A percentile compares a stretch with the other conserved stretches of the same genome.
Conservation (phyloP, 192 early-diverging fungal genomes). For the Dissophora globulifera region DNA sequence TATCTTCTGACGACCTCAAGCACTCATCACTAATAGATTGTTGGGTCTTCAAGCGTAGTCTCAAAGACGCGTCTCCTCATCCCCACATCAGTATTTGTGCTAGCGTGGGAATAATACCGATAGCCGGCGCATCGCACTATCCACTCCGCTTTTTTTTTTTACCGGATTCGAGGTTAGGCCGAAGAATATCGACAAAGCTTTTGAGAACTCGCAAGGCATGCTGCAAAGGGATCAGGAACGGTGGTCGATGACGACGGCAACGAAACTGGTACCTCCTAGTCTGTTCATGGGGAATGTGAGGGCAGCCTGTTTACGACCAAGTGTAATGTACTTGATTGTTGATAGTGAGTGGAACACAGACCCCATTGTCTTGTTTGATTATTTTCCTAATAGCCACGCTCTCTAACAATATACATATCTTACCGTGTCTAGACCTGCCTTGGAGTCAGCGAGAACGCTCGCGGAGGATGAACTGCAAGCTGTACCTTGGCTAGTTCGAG, state of each 20-base stretch:
- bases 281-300: slow-evolving; percentile 32
- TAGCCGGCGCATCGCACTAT: slow-evolving; percentile 53
- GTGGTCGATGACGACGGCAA: neutral
- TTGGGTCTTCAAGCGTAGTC: too few relatives aligned
- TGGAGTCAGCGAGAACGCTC: slow-evolving; percentile 47
- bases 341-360: slow-evolving; percentile 17
- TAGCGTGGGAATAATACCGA: slow-evolving; percentile 55
- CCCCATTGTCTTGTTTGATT: too few relatives aligned
- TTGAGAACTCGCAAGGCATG: slow-evolving; percentile 28
- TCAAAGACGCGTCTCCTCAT: too few relatives aligned
- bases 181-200: slow-evolving; percentile 32
- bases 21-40: too few relatives aligned
- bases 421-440: slow-evolving; percentile 30
- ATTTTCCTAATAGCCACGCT: neutral
- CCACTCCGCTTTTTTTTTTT: slow-evolving; percentile 48
- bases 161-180: slow-evolving; percentile 42
- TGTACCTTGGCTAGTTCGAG: slow-evolving; percentile 57
- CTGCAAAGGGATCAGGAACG: slow-evolving; percentile 1
- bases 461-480: slow-evolving; percentile 43
- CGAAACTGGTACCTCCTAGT: neutral
- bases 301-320: slow-evolving; percentile 17
- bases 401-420: too few relatives aligned
- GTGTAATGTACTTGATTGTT: slow-evolving; percentile 26
- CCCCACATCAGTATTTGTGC: slow-evolving; percentile 57
- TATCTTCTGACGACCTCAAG: too few relatives aligned